Percentiles rank a stretch among this genome's conserved stretches.
These are phyloP conservation scores for Mycena albidolilacea DNA, from an alignment of 768 basidiomycete species.

Conservation along the genomic window DNA sequence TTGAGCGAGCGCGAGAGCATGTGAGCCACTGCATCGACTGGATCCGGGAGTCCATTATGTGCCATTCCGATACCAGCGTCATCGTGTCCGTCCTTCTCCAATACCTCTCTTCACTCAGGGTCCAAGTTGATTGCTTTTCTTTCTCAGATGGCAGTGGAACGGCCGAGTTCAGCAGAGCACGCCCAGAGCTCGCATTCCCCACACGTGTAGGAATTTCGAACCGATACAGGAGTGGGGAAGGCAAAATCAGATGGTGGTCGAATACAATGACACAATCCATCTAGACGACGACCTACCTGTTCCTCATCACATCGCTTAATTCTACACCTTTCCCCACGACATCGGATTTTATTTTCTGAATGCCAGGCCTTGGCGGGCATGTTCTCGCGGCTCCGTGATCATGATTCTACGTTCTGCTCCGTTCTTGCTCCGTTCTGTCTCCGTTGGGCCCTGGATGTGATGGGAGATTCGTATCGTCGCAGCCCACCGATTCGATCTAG, in stretches of 20 bases:
- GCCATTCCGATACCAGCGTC: slow-evolving; percentile 32
- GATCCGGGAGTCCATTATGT: slow-evolving; percentile 31
- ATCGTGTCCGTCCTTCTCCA: slow-evolving; percentile 17
- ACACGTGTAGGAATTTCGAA: slow-evolving; percentile 30
- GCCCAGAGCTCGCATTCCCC: slow-evolving; percentile 5
- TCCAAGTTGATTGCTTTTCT: background rate
- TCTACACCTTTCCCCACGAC: too few relatives aligned
- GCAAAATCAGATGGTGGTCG: background rate
- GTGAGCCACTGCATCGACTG: slow-evolving; percentile 26
- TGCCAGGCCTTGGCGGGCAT: too few relatives aligned
- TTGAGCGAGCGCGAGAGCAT: background rate
- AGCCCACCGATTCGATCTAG: too few relatives aligned
- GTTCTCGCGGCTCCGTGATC: too few relatives aligned
- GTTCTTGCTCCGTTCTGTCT: too few relatives aligned
- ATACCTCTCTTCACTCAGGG: too few relatives aligned
- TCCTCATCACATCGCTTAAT: background rate
- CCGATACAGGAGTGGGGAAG: slow-evolving; percentile 10
- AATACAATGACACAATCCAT: background rate
- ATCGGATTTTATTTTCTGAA: too few relatives aligned
- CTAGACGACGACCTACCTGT: slow-evolving; percentile 1
- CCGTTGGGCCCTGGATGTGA: too few relatives aligned
- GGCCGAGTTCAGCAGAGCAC: background rate
- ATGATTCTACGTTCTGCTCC: too few relatives aligned
- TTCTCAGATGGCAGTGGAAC: slow-evolving; percentile 33
- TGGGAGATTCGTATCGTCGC: too few relatives aligned